Conservation (phyloP, 805 yeast genomes). For the Lipomyces spencermartinsiae region DNA sequence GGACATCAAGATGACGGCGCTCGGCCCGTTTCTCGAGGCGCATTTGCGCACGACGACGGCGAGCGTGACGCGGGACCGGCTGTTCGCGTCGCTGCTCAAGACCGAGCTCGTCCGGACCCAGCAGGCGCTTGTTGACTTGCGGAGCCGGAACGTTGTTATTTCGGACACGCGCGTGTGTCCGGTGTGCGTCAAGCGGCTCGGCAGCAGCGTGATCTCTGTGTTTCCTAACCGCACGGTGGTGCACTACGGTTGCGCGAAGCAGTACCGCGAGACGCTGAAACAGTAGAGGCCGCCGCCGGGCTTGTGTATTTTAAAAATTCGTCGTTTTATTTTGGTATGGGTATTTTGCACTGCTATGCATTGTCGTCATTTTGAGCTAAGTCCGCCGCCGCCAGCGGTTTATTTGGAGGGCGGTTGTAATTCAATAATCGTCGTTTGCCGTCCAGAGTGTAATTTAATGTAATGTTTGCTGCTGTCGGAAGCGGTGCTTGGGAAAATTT, state of each 20-base stretch:
- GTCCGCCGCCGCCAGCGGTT: too few species aligned
- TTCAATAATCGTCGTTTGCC: too few species aligned
- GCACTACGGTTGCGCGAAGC: conserved; percentile 61
- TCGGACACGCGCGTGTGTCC: conserved; percentile 59
- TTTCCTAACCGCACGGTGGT: conserved; percentile 54
- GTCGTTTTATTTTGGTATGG: background rate
- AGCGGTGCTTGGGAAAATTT: too few species aligned
- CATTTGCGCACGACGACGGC: conserved; percentile 54
- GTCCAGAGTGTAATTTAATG: too few species aligned
- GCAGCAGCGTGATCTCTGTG: conserved; percentile 60
- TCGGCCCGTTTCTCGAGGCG: conserved; percentile 55
- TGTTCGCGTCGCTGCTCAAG: conserved; percentile 59
- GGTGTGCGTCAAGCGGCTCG: conserved; percentile 64
- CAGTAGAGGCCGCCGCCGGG: background rate
- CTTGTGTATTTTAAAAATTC: too few species aligned
- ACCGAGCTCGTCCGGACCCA: conserved; percentile 58
- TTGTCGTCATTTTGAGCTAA: too few species aligned
- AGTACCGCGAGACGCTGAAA: conserved; percentile 19
- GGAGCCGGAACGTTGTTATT: conserved; percentile 48
- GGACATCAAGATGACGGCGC: conserved; percentile 51
- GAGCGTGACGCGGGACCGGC: conserved; percentile 49
- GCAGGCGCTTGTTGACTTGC: conserved; percentile 51
- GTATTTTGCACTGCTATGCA: too few species aligned
- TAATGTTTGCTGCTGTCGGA: too few species aligned
- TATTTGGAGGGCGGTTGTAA: too few species aligned